Base-by-base conservation (phyloP, 1,284 basidiomycete genomes). In the Boletus semigastroideus region DNA sequence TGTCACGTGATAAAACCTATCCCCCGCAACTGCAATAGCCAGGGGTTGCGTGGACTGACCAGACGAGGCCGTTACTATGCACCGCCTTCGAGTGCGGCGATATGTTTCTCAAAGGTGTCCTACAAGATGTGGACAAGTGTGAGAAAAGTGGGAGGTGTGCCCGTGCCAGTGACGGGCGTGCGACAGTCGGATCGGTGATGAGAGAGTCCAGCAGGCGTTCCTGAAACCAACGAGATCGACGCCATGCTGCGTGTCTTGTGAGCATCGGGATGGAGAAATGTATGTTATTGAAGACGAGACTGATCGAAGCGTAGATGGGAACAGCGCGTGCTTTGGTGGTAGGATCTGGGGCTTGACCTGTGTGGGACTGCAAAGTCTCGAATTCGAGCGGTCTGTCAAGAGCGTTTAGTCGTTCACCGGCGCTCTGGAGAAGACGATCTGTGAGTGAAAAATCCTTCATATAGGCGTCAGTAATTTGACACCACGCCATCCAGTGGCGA, bases 11-110 rank as follows among this genome's bases (percentile, higher is more conserved):
- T 25, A 5, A 37, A 36, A 27, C 66, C 81, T 93, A 69, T 94
- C 90, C 7, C 90, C 90, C n/a, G 76, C 61, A 25, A 75, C 69
- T 12, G 87, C 84, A 49, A 92, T 78, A 2, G 90, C 83, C 72
- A 94, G 77, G 65, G 91, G 89, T 65, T 93, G 90, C 0, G 92
- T 92, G 0, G 88, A 77, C 63, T 92, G 89, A 2, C 92, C 92
- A 50, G 87, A 90, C 0, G 90, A 72, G 0, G 87, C 78, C 3
- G 92, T 91, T 2, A 94, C 79, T 13, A 91, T 4, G 77, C 78
- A 25, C 92, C 92, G 13, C 90, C 89, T 66, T 94, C 92, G 30
- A 94, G 78, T 0, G 89, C 87, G 2, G 91, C 86, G 4, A 94
- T 85, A 20, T 92, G 82, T 62, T 88, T 83, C 71, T 95, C 92